phyloP scores from a whole-genome alignment of 2,329 filamentous ascomycete species.

The Neofusicoccum parvum region DNA sequence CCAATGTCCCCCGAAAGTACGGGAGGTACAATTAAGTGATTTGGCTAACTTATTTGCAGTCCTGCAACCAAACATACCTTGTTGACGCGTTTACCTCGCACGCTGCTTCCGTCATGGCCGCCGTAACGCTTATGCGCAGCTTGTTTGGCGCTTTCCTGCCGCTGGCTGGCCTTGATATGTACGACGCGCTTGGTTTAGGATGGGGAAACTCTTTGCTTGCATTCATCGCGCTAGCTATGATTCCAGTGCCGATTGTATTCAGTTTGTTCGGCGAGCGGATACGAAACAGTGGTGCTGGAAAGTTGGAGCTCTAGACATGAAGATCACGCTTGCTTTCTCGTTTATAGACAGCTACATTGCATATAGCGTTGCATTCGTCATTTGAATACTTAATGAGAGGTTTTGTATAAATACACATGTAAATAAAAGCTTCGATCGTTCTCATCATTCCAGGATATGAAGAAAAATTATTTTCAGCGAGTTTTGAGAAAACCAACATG shows the following conservation, averaged over 20 bases:
- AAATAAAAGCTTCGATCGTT: no score
- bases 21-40: neutral
- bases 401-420: no score
- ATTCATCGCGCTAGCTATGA: conserved; percentile 52
- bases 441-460: no score
- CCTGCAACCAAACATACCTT: conserved; percentile 60
- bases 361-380: no score
- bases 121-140: conserved; percentile 60
- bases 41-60: neutral
- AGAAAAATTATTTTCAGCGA: no score
- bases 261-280: conserved; percentile 51
- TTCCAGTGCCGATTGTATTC: conserved; percentile 50
- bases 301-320: neutral
- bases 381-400: no score
- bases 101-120: conserved; percentile 62
- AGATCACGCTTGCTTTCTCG: no score
- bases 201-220: conserved; percentile 62
- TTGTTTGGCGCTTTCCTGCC: conserved; percentile 61
- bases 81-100: conserved; percentile 63
- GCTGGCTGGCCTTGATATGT: conserved; percentile 61
- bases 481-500: no score
- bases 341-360: no score
- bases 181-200: conserved; percentile 59
- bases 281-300: conserved; percentile 26
- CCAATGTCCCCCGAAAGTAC: no score